Evolutionary conservation across 176 grass and related monocot genomes (phyloP).

Genomic region (barley (Hordeum vulgare)): DNA sequence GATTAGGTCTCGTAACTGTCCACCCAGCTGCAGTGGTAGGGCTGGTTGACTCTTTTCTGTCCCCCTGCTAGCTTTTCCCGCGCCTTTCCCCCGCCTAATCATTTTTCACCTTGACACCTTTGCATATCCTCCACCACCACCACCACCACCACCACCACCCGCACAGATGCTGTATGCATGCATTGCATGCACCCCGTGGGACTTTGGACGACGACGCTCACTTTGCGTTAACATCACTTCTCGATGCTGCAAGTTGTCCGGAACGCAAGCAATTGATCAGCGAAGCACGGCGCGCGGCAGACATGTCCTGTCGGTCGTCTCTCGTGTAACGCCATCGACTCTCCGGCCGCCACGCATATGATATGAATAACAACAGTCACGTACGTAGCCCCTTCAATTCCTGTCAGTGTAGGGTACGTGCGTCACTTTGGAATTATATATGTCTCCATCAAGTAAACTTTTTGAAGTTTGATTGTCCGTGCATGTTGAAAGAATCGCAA

Average conservation of each 20-base stretch:
- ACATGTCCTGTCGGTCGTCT: background rate
- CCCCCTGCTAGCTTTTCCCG: constrained; percentile 4
- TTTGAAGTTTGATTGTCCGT: background rate
- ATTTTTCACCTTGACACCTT: constrained; percentile 32
- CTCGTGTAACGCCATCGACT: background rate
- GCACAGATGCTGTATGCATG: constrained; percentile 4
- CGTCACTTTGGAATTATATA: background rate
- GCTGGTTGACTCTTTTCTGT: constrained; percentile 14
- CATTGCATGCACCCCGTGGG: constrained; percentile 17
- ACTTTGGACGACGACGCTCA: background rate
- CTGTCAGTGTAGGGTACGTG: background rate
- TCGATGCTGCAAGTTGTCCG: constrained; percentile 16
- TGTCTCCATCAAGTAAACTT: background rate
- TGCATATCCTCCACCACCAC: background rate
- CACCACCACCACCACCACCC: background rate
- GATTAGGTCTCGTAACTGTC: constrained; percentile 30
- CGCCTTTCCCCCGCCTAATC: constrained; percentile 31
- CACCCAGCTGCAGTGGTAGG: constrained; percentile 24
- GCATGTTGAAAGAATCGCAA: background rate
- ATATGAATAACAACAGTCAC: background rate
- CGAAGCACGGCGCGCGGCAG: background rate
- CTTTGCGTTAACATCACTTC: constrained; percentile 55
- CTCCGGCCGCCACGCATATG: background rate
- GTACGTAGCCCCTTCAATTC: background rate
- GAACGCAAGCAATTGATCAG: constrained; percentile 30